Conservation (phyloP, 1,139 yeast species). For the Sugiyamaella xylanicola region DNA sequence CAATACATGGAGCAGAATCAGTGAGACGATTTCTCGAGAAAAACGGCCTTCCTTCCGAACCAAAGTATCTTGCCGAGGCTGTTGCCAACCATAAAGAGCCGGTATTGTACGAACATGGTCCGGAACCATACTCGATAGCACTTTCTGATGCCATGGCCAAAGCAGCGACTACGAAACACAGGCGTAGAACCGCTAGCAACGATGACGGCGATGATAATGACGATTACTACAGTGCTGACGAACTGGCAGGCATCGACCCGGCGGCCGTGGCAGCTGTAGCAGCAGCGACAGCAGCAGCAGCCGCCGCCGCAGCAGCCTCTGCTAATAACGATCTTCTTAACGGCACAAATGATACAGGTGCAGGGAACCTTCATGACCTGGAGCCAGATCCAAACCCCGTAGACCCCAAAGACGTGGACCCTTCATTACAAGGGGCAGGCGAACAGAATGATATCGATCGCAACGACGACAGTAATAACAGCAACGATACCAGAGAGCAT, state of each 20-base stretch:
- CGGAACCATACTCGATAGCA: conserved; percentile 8
- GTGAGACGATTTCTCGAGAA: conserved; percentile 1
- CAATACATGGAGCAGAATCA: conserved; percentile 3
- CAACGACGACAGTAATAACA: too few relatives aligned
- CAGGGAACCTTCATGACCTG: too few relatives aligned
- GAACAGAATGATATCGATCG: not conserved
- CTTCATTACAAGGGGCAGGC: conserved; percentile 14
- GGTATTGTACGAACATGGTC: not conserved
- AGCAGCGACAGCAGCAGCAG: not conserved
- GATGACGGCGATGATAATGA: conserved; percentile 1
- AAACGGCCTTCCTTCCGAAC: conserved; percentile 4
- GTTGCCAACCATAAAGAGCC: not conserved
- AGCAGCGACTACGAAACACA: conserved; percentile 10
- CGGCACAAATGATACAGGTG: too few relatives aligned
- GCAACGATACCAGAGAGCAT: too few relatives aligned
- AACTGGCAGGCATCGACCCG: conserved; percentile 3
- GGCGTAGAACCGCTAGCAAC: not conserved
- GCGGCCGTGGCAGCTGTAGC: conserved; percentile 17
- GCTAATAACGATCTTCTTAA: not conserved
- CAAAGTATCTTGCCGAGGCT: conserved; percentile 8
- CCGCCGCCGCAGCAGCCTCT: not conserved
- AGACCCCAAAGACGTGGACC: conserved; percentile 15
- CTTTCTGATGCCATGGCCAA: conserved; percentile 14
- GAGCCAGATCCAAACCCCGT: conserved; percentile 14
- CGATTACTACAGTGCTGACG: conserved; percentile 4